Percentiles rank a stretch among this genome's conserved stretches.
phyloP scores from a whole-genome alignment of 192 early-diverging fungal genomes.

The Coemansia sp. region DNA sequence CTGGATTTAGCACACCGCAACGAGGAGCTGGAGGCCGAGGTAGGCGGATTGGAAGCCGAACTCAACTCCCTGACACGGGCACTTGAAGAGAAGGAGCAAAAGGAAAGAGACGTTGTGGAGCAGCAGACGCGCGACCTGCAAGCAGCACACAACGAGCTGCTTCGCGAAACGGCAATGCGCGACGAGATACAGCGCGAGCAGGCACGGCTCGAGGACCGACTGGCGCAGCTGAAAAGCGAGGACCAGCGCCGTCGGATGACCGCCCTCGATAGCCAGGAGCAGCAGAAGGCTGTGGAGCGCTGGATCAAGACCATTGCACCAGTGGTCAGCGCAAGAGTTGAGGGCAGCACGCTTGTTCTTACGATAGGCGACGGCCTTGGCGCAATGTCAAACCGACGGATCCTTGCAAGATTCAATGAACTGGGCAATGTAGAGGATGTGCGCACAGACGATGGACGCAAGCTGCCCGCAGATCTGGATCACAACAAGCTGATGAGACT shows the following conservation, averaged over 20 bases:
- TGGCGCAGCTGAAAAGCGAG: conserved; percentile 45
- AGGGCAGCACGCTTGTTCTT: conserved; percentile 47
- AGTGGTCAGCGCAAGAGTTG: conserved; percentile 42
- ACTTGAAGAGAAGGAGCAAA: conserved; percentile 42
- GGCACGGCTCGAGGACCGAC: conserved; percentile 32
- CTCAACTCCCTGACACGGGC: conserved; percentile 22
- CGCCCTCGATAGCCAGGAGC: conserved; percentile 49
- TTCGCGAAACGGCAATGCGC: conserved; percentile 44
- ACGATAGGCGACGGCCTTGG: conserved; percentile 50
- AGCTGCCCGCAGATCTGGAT: conserved; percentile 39
- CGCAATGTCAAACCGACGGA: conserved; percentile 42
- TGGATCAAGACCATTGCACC: conserved; percentile 49
- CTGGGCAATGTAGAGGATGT: conserved; percentile 41
- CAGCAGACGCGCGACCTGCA: conserved; percentile 55
- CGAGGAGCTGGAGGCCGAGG: conserved; percentile 26
- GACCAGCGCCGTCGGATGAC: conserved; percentile 46
- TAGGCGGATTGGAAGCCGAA: conserved; percentile 39
- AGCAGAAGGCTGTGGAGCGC: conserved; percentile 44
- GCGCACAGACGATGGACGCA: conserved; percentile 43
- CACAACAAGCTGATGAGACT: conserved; percentile 46
- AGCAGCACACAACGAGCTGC: conserved; percentile 44
- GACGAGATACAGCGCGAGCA: conserved; percentile 46
- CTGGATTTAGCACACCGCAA: conserved; percentile 23
- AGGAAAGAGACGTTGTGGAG: conserved; percentile 36
- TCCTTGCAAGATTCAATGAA: conserved; percentile 42